Evolutionary conservation across 1,284 basidiomycete genomes (phyloP).

Genomic region (Ceratobasidium sp.): DNA sequence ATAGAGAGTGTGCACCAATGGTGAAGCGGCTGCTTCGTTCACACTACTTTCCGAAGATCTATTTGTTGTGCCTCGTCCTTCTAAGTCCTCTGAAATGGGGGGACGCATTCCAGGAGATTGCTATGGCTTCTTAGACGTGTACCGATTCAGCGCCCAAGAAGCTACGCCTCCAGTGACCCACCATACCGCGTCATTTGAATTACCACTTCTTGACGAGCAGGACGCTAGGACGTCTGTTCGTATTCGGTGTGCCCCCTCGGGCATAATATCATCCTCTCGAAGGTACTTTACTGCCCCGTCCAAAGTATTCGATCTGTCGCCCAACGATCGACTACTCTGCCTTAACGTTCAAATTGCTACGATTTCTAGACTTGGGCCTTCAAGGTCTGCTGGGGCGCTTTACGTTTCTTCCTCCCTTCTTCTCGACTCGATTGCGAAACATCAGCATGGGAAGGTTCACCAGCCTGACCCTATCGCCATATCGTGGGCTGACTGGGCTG

Average conservation of each 20-base stretch:
- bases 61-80: conserved; percentile 14
- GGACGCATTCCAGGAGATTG: neutral
- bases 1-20: neutral
- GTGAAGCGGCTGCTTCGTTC: neutral
- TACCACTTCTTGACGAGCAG: neutral
- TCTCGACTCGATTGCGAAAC: conserved; percentile 17
- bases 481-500: conserved; percentile 20
- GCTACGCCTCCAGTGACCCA: neutral
- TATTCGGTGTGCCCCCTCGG: neutral
- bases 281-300: neutral
- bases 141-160: neutral
- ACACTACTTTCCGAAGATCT: conserved; percentile 20
- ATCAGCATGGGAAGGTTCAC: too few species aligned
- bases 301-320: neutral
- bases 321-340: conserved; percentile 25
- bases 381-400: neutral
- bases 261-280: neutral
- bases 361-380: neutral
- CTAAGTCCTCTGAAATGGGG: neutral
- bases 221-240: neutral
- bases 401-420: conserved; percentile 4
- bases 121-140: conserved; percentile 11
- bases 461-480: too few species aligned
- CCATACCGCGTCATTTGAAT: conserved; percentile 9
- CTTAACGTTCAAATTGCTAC: neutral